Evolutionary conservation across 2,329 filamentous ascomycete genomes (phyloP).

Genomic region (Periconia macrospinosa): DNA sequence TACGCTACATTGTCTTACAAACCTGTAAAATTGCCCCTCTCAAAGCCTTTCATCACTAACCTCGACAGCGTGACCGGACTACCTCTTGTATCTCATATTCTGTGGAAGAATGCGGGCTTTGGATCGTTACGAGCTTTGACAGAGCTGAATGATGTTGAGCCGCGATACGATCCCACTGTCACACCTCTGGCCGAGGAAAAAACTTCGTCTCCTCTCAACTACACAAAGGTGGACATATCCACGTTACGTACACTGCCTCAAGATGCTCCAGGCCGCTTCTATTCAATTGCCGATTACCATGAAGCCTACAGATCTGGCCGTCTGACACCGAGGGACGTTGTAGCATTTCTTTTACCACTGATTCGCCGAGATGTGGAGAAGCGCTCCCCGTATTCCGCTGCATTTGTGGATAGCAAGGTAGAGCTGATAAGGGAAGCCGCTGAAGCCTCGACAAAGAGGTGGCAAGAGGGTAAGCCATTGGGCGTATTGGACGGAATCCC

Average conservation of each 20-base stretch:
- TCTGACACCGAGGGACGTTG: conserved; percentile 72
- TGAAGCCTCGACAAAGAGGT: conserved; percentile 71
- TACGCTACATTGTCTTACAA: conserved; percentile 63
- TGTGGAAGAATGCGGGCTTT: conserved; percentile 76
- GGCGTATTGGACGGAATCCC: conserved; percentile 80
- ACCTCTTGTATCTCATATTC: conserved; percentile 62
- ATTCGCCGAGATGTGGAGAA: conserved; percentile 62
- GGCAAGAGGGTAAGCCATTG: conserved; percentile 65
- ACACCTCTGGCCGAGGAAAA: conserved; percentile 44
- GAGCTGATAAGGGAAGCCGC: conserved; percentile 69
- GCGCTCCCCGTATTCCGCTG: conserved; percentile 65
- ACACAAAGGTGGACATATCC: conserved; percentile 13
- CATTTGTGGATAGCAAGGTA: conserved; percentile 70
- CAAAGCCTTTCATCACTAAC: conserved; percentile 8
- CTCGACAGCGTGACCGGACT: conserved; percentile 60
- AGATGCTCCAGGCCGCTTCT: conserved; percentile 33
- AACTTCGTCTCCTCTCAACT: conserved; percentile 19
- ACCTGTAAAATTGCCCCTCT: conserved; percentile 53
- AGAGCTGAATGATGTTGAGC: conserved; percentile 56
- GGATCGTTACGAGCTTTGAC: conserved; percentile 57
- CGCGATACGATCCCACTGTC: conserved; percentile 61
- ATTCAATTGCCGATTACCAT: conserved; percentile 74
- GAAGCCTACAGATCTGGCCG: conserved; percentile 70
- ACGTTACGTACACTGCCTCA: conserved; percentile 22
- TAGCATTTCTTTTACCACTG: conserved; percentile 70